Evolutionary conservation across 495 filamentous ascomycete genomes (phyloP).

Genomic region (Glutinoglossum americanum): DNA sequence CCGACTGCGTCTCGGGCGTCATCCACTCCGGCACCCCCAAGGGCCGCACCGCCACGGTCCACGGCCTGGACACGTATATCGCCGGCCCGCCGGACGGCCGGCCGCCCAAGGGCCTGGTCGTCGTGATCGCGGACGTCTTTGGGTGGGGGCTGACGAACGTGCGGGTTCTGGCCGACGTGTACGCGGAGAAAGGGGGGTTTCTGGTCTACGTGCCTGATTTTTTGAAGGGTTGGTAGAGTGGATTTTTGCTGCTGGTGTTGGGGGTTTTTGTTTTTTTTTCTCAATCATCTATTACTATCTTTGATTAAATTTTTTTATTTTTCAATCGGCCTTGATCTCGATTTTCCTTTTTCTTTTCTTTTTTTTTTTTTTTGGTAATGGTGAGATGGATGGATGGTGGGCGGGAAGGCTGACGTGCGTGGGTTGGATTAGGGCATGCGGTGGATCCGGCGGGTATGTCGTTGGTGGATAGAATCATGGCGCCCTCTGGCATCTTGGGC

Average conservation of each 20-base stretch:
- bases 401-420: background rate
- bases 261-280: too few relatives aligned
- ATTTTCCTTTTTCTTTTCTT: too few relatives aligned
- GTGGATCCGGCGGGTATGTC: background rate
- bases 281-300: too few relatives aligned
- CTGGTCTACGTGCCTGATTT: constrained; percentile 37
- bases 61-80: constrained; percentile 30
- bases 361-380: background rate
- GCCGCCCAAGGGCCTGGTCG: constrained; percentile 24
- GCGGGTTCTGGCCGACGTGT: constrained; percentile 29
- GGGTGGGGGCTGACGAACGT: constrained; percentile 35
- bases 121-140: constrained; percentile 35
- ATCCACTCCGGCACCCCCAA: constrained; percentile 14
- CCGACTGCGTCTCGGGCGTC: constrained; percentile 16
- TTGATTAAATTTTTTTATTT: too few relatives aligned
- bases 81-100: constrained; percentile 16
- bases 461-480: background rate
- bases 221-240: constrained; percentile 30
- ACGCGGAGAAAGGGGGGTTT: constrained; percentile 25
- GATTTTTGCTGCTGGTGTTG: too few relatives aligned
- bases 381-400: background rate
- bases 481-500: constrained; percentile 1
- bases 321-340: too few relatives aligned
- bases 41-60: constrained; percentile 17
- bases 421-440: background rate